Evolutionary conservation across 805 yeast genomes (phyloP), one percentile per base, ranked within the genome.

Genomic region (Millerozyma acaciae): DNA sequence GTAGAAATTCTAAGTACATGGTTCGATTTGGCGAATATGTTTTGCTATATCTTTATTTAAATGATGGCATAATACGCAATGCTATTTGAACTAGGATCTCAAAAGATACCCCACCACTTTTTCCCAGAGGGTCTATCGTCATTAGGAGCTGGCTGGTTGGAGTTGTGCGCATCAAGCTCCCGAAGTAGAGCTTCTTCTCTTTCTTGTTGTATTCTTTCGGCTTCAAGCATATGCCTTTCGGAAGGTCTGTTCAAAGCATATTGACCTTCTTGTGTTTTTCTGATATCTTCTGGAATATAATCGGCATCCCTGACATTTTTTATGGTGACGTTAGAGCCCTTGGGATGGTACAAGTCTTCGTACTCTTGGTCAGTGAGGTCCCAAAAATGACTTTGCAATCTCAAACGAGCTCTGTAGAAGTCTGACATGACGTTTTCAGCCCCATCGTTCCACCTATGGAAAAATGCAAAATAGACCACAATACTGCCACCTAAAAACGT

Each of bases 391-490:
- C 78, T 79, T 49, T 84, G 75, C 28, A 72, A 28, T 23, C 72
- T 58, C 26, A 85, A 67, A 42, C 85, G 78, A 16, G 67, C 53
- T 31, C 90, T 57, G 54, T 84, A 78, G 31, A 83, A 76, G 25
- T 73, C 76, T 8, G 86, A 72, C 57, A 85, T 78, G 6, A 82
- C 77, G 48, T 85, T 80, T 37, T 85, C 90, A 42, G 75, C 73
- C 3, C 88, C 88, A 38, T 85, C 93, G 50, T 86, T 84, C 95
- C 95, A 85, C 33, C 87, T 65, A 53, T 80, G 75, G 59, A 84
- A 79, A 53, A 86, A 86, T 2, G 82, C 72, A 15, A 78, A 77
- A 47, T 79, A 81, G 1, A 74, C 51, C 16, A 75, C 57, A 6
- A 81, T 55, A 0, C 73, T 67, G 20, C 66, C 61, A 6, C 76